Percentiles rank a stretch among this genome's conserved stretches.
phyloP scores from a whole-genome alignment of 2,329 filamentous ascomycete genomes.

The Trichoderma arundinaceum region DNA sequence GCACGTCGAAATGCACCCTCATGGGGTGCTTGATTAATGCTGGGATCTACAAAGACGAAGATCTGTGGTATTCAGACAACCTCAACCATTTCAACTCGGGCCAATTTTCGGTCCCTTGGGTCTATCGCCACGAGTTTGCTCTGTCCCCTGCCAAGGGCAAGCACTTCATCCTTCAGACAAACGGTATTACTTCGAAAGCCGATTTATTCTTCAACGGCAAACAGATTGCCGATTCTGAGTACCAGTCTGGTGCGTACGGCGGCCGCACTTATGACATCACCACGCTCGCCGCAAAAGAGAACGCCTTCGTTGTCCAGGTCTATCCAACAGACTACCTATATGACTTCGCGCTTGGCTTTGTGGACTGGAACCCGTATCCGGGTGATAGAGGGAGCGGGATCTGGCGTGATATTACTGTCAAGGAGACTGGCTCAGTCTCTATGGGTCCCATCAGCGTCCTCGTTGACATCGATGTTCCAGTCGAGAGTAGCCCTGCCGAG shows the following conservation, averaged over 20 bases:
- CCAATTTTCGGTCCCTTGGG: slow-evolving; percentile 61
- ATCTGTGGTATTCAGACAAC: slow-evolving; percentile 62
- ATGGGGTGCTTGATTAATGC: slow-evolving; percentile 63
- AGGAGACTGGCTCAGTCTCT: slow-evolving; percentile 58
- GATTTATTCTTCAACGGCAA: slow-evolving; percentile 65
- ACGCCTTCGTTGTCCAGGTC: slow-evolving; percentile 59
- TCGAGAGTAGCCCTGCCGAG: slow-evolving; percentile 38
- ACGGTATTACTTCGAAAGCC: slow-evolving; percentile 65
- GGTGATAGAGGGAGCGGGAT: slow-evolving; percentile 68
- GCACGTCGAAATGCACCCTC: slow-evolving; percentile 56
- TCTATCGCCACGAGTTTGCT: slow-evolving; percentile 61
- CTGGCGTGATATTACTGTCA: slow-evolving; percentile 64
- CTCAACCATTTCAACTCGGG: slow-evolving; percentile 49
- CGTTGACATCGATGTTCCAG: slow-evolving; percentile 46
- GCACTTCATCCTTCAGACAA: slow-evolving; percentile 60
- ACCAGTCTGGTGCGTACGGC: slow-evolving; percentile 62
- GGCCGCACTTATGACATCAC: slow-evolving; percentile 64
- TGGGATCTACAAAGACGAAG: slow-evolving; percentile 56
- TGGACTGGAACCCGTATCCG: slow-evolving; percentile 48
- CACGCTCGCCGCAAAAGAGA: slow-evolving; percentile 46
- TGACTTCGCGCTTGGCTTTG: slow-evolving; percentile 58
- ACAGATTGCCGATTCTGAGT: slow-evolving; percentile 53
- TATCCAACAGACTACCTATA: slow-evolving; percentile 65
- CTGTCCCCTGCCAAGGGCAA: slow-evolving; percentile 43
- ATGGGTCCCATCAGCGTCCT: slow-evolving; percentile 53